These are phyloP conservation scores for Phoma sp. DNA, from an alignment of 2,329 filamentous ascomycete species.

Conservation along the genomic window DNA sequence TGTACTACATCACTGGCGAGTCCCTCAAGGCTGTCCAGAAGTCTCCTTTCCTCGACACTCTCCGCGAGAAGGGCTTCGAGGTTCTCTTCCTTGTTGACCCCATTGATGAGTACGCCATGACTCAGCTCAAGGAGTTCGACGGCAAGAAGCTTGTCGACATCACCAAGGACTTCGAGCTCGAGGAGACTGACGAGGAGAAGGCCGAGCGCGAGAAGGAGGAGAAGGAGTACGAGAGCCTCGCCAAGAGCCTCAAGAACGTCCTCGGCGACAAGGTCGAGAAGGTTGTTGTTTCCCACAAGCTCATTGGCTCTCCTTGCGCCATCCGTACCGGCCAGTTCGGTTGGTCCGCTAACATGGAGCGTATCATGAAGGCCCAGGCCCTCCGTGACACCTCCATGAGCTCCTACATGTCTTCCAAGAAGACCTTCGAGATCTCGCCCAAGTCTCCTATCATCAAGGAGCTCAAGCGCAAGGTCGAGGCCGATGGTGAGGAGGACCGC, in stretches of 20 bases:
- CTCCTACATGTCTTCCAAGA: constrained; percentile 99
- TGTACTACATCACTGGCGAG: constrained; percentile 99
- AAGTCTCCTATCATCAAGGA: constrained; percentile 98
- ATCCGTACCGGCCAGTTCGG: constrained; percentile 99
- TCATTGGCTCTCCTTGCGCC: constrained; percentile 90
- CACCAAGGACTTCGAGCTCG: constrained; percentile 99
- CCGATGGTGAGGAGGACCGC: constrained; percentile 96
- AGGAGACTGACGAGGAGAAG: constrained; percentile 99
- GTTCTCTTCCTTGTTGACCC: constrained; percentile 99
- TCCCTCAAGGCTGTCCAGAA: constrained; percentile 97
- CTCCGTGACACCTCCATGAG: constrained; percentile 99
- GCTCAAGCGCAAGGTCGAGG: constrained; percentile 98
- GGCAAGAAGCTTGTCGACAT: constrained; percentile 99
- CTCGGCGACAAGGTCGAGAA: constrained; percentile 99
- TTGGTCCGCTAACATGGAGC: constrained; percentile 99
- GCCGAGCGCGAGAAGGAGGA: constrained; percentile 90
- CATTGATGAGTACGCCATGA: constrained; percentile 99
- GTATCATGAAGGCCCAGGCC: constrained; percentile 99
- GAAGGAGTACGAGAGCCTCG: constrained; percentile 95
- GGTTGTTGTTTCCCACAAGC: constrained; percentile 98
- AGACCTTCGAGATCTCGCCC: constrained; percentile 99
- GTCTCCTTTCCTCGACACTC: constrained; percentile 97
- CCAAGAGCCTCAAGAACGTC: constrained; percentile 98
- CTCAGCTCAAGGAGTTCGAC: constrained; percentile 99
- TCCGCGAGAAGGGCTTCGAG: constrained; percentile 99